phyloP scores from a whole-genome alignment of 306 rosid genomes.

The Castanopsis chinensis region DNA sequence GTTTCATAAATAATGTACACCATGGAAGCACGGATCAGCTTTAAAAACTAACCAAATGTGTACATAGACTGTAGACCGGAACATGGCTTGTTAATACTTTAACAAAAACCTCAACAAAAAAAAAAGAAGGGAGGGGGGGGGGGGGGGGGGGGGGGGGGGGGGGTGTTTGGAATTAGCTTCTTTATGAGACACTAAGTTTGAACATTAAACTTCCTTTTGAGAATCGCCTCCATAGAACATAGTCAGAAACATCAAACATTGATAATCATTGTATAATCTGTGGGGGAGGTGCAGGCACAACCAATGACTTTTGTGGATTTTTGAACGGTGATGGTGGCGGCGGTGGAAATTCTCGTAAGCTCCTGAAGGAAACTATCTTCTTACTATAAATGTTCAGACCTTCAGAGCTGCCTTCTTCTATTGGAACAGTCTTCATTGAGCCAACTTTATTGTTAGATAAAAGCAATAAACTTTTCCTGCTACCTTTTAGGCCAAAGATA shows the following conservation, averaged over 20 bases:
- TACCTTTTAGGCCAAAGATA: constrained; percentile 12
- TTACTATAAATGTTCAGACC: not conserved
- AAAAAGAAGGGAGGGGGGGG: not conserved
- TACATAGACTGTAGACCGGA: too few relatives aligned
- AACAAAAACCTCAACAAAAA: too few relatives aligned
- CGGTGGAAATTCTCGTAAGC: not conserved
- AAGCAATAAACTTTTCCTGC: not conserved
- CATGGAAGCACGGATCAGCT: too few relatives aligned
- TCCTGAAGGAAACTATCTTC: not conserved
- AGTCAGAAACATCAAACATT: not conserved
- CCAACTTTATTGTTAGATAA: constrained; percentile 8
- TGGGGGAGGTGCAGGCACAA: not conserved
- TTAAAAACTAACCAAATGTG: too few relatives aligned
- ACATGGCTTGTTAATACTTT: too few relatives aligned
- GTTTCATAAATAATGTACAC: too few relatives aligned
- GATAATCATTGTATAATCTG: not conserved
- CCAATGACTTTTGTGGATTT: not conserved
- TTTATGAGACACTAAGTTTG: not conserved
- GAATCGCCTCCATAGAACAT: not conserved
- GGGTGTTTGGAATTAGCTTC: too few relatives aligned
- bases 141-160: too few relatives aligned
- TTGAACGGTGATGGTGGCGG: constrained; percentile 35
- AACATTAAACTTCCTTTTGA: not conserved
- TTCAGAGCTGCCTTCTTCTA: constrained; percentile 11
- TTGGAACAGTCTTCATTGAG: not conserved